Base-by-base conservation (phyloP, 2,329 filamentous ascomycete species). In the Myriangium duriaei region DNA sequence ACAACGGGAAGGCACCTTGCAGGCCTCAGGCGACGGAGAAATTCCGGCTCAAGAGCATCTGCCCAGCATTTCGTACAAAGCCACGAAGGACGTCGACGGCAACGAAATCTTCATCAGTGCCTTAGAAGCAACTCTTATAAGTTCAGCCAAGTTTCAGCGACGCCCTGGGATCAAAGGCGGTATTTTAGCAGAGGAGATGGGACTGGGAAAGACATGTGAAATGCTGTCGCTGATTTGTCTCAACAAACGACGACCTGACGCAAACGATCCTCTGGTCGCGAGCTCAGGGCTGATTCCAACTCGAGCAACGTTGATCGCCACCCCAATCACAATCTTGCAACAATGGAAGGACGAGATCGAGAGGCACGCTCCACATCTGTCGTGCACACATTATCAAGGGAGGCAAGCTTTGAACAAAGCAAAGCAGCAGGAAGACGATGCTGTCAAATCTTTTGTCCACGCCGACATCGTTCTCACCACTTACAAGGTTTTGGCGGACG, bases 151-250 rank as follows among this genome's bases (percentile, higher is more conserved):
- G 10, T 18, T 71, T 36, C 51, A 54, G n/a, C 45, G 48, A 1
- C 41, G 73, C 9, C 67, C 58, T 32, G 73, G 49, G 11, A 41
- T 67, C 2, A 57, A 51, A 24, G 76, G 76, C 2, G 81, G 81
- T 0, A 77, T 85, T 33, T 61, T 88, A 4, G 76, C 80, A 0
- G 82, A 88, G 51, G 82, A 88, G 55, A 88, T 88, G 82, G 82
- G 82, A 0, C 62, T 88, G 1, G 82, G 82, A 1, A 88, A 88
- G 55, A 88, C 82, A 0, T 65, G 87, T 3, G 83, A 88, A 58
- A 65, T 83, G 2, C 73, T 86, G 31, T 70, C 77, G 3, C 63
- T 88, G 9, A 72, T 86, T n/a, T 63, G 74, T 5, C 61, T 80
- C 15, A 74, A 88, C 51, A 63, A 55, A 28, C 68, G 71, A 18